Evolutionary conservation across 1,139 yeast genomes (phyloP).

Genomic region (Saccharomyces hybrid): DNA sequence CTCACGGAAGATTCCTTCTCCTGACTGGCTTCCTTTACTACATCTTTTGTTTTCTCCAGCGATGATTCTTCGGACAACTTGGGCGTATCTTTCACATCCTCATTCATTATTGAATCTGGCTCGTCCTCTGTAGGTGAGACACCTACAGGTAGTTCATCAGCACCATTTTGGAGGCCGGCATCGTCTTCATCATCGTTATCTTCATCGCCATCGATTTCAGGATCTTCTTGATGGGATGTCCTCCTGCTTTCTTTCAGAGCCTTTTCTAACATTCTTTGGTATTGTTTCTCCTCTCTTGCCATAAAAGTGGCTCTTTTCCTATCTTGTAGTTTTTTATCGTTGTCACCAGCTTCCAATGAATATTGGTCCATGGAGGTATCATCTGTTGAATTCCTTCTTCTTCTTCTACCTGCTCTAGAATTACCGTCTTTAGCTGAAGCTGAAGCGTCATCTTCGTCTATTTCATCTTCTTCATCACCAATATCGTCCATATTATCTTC

Average conservation of each 20-base stretch:
- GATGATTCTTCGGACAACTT: neutral
- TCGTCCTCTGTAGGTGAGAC: neutral
- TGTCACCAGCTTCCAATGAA: neutral
- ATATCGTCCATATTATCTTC: slow-evolving; percentile 6
- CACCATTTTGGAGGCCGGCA: neutral
- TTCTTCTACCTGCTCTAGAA: slow-evolving; percentile 6
- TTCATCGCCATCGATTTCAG: slow-evolving; percentile 12
- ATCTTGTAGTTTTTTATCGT: slow-evolving; percentile 13
- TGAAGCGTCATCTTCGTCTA: neutral
- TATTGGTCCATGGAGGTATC: slow-evolving; percentile 1
- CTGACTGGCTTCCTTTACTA: neutral
- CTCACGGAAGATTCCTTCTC: neutral
- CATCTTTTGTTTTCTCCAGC: slow-evolving; percentile 2
- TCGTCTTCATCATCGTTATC: neutral
- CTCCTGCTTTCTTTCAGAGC: slow-evolving; percentile 34
- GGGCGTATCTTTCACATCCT: neutral
- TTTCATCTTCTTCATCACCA: neutral
- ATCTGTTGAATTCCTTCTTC: neutral
- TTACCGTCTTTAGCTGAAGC: neutral
- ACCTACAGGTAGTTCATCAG: neutral
- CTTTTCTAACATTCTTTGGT: slow-evolving; percentile 34
- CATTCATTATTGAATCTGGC: neutral
- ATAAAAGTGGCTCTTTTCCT: slow-evolving; percentile 31
- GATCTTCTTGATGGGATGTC: slow-evolving; percentile 23
- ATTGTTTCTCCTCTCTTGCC: slow-evolving; percentile 36